Conservation (phyloP, 2,329 filamentous ascomycete species). For the Botrytis pseudocinerea region DNA sequence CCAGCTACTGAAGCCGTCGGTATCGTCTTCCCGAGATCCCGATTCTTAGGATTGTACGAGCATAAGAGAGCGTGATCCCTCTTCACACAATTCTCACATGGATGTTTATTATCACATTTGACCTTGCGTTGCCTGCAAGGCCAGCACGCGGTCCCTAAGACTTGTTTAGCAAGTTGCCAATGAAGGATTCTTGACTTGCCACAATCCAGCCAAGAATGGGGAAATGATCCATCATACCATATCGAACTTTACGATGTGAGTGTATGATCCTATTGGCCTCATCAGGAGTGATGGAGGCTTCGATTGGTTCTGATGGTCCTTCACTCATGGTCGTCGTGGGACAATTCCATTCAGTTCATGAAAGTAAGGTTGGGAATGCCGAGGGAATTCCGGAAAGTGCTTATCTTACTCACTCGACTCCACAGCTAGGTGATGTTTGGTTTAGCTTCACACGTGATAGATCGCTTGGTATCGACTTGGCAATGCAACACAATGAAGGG, state of each 20-base stretch:
- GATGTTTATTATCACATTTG: conserved; percentile 68
- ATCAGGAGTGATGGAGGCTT: conserved; percentile 47
- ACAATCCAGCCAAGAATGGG: conserved; percentile 17
- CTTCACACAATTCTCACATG: conserved; percentile 68
- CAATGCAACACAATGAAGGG: conserved; percentile 5
- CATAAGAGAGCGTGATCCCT: conserved; percentile 64
- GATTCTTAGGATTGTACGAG: conserved; percentile 64
- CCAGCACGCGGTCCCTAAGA: conserved; percentile 52
- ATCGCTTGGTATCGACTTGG: neutral
- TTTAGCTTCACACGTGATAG: conserved; percentile 12
- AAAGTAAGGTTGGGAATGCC: conserved; percentile 9
- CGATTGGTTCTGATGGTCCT: conserved; percentile 29
- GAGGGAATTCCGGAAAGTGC: conserved; percentile 24
- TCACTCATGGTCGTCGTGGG: conserved; percentile 30
- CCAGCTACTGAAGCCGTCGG: conserved; percentile 30
- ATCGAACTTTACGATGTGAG: conserved; percentile 67
- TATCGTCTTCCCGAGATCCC: conserved; percentile 30
- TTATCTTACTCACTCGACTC: conserved; percentile 11
- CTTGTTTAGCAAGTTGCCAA: conserved; percentile 24
- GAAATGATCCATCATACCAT: conserved; percentile 51
- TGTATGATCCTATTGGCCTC: conserved; percentile 69
- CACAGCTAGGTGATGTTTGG: conserved; percentile 4
- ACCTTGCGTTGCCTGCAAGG: conserved; percentile 68
- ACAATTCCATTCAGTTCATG: conserved; percentile 21
- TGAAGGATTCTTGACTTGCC: conserved; percentile 10